Base-by-base conservation (phyloP, 345 rosid species). In the Rhizophora mangle region DNA sequence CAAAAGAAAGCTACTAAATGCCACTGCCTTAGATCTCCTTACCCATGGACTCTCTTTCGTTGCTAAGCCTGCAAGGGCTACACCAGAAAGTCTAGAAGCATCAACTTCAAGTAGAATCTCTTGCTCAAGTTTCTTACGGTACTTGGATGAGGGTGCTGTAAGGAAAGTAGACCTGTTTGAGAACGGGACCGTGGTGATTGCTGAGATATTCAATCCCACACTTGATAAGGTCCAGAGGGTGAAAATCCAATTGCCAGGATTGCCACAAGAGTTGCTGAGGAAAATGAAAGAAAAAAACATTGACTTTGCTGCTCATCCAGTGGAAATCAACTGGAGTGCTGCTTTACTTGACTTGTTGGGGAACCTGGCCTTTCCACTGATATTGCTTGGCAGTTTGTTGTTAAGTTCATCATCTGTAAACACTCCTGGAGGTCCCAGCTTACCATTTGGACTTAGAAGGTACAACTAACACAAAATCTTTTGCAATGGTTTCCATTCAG, bases 401-500 rank as follows among this genome's bases (percentile, higher is more conserved):
- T 62, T 83, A 58, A 73, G 84, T 58, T 58, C 81, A 43, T 75
- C 87, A 54, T 75, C 85, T 58, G 19, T 56, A 1, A 85, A 68
- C 70, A 75, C 36, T 54, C 91, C 85, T 13, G 84, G 74, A 75
- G 88, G 88, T 60, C 87, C 91, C 26, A 81, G 65, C 64, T 81
- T 91, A 74, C 95, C 97, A 51, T 87, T 89, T 71, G 93, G 97
- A 34, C 87, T 89, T 58, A 87, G 91, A 73, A 84, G 85, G 90
- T 85, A 79, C 30, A 52, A 8, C 21, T 1, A 22, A 29, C 43
- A 20, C 20, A 52, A 39, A 59, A 24, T 16, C 37, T 2, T n/a
- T 0, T 20, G 26, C 8, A 68, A 57, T n/a, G 2, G 27, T 21
- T 55, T 22, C 27, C 4, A 11, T 2, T 54, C 21, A 37, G 46